Base-by-base conservation (phyloP, 1,284 basidiomycete species). In the Austropuccinia psidii region DNA sequence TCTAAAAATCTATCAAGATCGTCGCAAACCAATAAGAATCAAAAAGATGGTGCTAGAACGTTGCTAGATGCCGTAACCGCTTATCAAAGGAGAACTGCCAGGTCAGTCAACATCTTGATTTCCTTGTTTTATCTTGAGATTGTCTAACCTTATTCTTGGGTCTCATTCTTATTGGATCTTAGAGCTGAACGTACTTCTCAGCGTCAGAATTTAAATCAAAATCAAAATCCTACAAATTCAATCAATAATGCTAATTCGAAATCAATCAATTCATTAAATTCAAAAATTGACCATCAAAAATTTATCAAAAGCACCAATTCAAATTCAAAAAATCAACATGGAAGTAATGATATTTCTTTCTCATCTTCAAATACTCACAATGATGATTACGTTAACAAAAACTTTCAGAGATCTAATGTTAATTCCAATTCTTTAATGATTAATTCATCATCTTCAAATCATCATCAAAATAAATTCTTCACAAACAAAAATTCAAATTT, bases 41-140 rank as follows among this genome's bases (percentile, higher is more conserved):
- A n/a, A n/a, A 70, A 70, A 45, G 68, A 70, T 37, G 68, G 68
- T 6, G 68, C 68, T 7, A 70, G 21, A 49, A 70, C 68, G 19
- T 24, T 70, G 13, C 8, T 70, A 9, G 68, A 70, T 61, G 68
- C 68, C 27, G 41, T 70, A 24, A 70, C 68, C 17, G 68, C 68
- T 27, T 70, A 70, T 39, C 68, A 70, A 29, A 54, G 68, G 37
- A 70, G 68, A 50, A 70, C 27, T 13, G 68, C 68, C 29, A 47
- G 57, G 68, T 70, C 37, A 60, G 31, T n/a, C 19, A 24, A 29
- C 33, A n/a, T 1, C 24, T 41, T 11, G 33, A 13, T 21, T 29
- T 8, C 55, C 57, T 27, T 35, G 13, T 37, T 37, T 19, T 60
- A 27, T n/a, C n/a, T 19, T 13, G 6, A 13, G 7, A 2, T 17